Evolutionary conservation across 257 asterid genomes (phyloP).

Genomic region (Apocynum venetum): DNA sequence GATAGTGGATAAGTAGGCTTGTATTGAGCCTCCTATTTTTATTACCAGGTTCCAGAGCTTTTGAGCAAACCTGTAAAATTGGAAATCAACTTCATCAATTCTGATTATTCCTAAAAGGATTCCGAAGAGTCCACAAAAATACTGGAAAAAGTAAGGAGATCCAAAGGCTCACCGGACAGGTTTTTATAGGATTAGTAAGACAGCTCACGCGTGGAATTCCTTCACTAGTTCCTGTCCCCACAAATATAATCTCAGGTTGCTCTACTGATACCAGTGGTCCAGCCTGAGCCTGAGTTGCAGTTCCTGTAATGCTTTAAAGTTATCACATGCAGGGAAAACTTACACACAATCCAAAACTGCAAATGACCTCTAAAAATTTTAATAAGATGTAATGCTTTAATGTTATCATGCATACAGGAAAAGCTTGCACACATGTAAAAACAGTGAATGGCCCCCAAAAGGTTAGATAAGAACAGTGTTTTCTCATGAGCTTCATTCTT

Average conservation of each 20-base stretch:
- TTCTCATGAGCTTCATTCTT: background rate
- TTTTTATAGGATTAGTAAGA: slow-evolving; percentile 70
- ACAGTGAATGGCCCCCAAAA: background rate
- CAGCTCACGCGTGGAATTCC: slow-evolving; percentile 99
- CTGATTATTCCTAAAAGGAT: background rate
- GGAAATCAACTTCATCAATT: background rate
- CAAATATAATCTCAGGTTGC: slow-evolving; percentile 71
- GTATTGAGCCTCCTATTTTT: slow-evolving; percentile 90
- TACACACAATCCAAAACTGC: background rate
- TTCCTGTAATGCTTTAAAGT: slow-evolving; percentile 36
- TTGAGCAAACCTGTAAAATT: slow-evolving; percentile 64
- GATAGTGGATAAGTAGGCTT: slow-evolving; percentile 71
- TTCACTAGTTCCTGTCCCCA: slow-evolving; percentile 97
- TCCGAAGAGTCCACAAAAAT: background rate
- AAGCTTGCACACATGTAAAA: background rate
- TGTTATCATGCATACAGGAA: background rate
- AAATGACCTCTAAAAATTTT: background rate
- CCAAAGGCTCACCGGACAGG: slow-evolving; percentile 58
- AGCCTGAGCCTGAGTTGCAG: slow-evolving; percentile 30
- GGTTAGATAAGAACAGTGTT: no score
- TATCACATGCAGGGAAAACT: background rate
- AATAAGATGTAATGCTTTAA: slow-evolving; percentile 21
- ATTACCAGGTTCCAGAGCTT: slow-evolving; percentile 77
- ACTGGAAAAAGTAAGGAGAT: slow-evolving; percentile 3
- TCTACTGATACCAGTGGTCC: slow-evolving; percentile 27